Evolutionary conservation across 495 filamentous ascomycete genomes (phyloP).

Genomic region (Penicillium salamii): DNA sequence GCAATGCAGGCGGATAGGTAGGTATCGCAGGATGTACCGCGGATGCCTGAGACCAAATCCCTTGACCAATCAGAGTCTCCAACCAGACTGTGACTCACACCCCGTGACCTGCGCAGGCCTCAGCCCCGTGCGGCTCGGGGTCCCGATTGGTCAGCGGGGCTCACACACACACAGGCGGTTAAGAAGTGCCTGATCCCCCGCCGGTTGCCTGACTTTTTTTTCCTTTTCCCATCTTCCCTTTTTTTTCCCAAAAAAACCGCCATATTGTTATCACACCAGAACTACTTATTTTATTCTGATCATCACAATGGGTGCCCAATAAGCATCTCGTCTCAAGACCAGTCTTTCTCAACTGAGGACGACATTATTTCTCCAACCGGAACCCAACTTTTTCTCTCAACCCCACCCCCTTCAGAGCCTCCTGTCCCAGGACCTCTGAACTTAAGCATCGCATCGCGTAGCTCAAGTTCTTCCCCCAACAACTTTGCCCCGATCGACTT

Average conservation of each 20-base stretch:
- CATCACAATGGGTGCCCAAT: slow-evolving; percentile 53
- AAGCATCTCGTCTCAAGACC: slow-evolving; percentile 32
- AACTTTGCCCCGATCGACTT: slow-evolving; percentile 50
- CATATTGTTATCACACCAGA: slow-evolving; percentile 30
- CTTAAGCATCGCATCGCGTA: slow-evolving; percentile 51
- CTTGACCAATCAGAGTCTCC: slow-evolving; percentile 22
- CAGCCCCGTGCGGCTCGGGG: slow-evolving; percentile 17
- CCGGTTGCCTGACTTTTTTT: slow-evolving; percentile 34
- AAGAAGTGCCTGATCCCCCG: slow-evolving; percentile 43
- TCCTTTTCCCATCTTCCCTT: slow-evolving; percentile 4
- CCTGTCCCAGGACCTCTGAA: slow-evolving; percentile 53
- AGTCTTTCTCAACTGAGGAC: slow-evolving; percentile 46
- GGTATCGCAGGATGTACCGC: background rate
- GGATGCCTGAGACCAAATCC: background rate
- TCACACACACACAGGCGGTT: slow-evolving; percentile 32
- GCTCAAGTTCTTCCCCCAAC: slow-evolving; percentile 54
- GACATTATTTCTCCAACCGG: slow-evolving; percentile 49
- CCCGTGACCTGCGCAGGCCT: slow-evolving; percentile 27
- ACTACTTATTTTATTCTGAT: slow-evolving; percentile 14
- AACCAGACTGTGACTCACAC: slow-evolving; percentile 40
- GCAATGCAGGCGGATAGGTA: background rate
- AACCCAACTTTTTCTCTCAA: slow-evolving; percentile 37
- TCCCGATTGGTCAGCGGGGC: slow-evolving; percentile 19
- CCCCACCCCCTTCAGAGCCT: slow-evolving; percentile 43
- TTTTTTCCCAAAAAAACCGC: slow-evolving; percentile 12